Conservation (phyloP, 371 early-diverging fungal genomes). For the Chytridiales sp. region DNA sequence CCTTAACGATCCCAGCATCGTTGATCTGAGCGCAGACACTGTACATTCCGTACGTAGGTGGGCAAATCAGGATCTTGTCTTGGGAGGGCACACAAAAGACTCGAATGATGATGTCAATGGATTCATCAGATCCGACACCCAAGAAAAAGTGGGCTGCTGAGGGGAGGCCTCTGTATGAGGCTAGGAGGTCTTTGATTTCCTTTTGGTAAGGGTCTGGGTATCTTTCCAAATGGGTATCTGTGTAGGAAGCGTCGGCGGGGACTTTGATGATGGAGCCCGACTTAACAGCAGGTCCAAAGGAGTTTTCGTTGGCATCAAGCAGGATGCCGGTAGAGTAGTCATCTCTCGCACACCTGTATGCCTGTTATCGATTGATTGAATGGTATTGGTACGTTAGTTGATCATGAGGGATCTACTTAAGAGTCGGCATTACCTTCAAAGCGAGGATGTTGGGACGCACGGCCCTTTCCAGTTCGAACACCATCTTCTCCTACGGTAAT, state of each 20-base stretch:
- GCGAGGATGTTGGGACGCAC: constrained; percentile 93
- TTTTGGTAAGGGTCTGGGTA: constrained; percentile 95
- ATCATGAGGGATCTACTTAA: not conserved
- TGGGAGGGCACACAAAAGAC: constrained; percentile 87
- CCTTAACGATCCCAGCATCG: constrained; percentile 84
- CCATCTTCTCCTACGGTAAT: constrained; percentile 6
- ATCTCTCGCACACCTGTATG: constrained; percentile 97
- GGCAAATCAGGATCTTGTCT: constrained; percentile 90
- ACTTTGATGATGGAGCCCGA: constrained; percentile 17
- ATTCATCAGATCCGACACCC: constrained; percentile 96
- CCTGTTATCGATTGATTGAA: constrained; percentile 33
- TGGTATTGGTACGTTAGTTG: not conserved
- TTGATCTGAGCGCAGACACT: constrained; percentile 89
- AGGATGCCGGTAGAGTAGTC: constrained; percentile 90
- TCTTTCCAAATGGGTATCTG: constrained; percentile 67
- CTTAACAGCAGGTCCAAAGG: constrained; percentile 74
- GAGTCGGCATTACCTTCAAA: constrained; percentile 50
- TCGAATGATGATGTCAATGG: constrained; percentile 87
- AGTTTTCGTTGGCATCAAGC: constrained; percentile 97
- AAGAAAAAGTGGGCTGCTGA: constrained; percentile 76
- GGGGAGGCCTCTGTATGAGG: constrained; percentile 63
- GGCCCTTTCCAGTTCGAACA: constrained; percentile 68
- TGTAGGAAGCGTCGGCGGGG: constrained; percentile 44
- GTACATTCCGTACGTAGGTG: constrained; percentile 99
- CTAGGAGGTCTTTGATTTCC: constrained; percentile 73